Evolutionary conservation across 495 filamentous ascomycete species (phyloP).

Genomic region (Trichodelitschia bisporula): DNA sequence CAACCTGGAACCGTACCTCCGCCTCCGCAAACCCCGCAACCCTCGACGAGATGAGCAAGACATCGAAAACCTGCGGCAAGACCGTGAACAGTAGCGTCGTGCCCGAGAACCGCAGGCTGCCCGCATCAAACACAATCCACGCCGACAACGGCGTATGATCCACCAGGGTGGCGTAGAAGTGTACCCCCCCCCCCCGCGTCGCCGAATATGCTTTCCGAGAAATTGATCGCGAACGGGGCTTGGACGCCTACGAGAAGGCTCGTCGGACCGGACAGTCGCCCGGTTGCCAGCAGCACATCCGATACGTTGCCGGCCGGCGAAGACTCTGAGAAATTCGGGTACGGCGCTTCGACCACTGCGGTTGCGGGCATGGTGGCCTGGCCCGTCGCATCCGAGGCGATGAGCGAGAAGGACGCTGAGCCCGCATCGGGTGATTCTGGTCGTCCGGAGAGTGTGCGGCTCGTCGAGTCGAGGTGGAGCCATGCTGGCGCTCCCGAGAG

Average conservation of each 20-base stretch:
- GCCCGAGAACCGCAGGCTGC: constrained; percentile 45
- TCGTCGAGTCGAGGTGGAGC: constrained; percentile 38
- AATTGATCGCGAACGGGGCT: constrained; percentile 9
- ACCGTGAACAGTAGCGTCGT: constrained; percentile 35
- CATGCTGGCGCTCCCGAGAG: constrained; percentile 37
- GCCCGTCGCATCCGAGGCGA: constrained; percentile 9
- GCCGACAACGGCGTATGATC: constrained; percentile 69
- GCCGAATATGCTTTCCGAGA: constrained; percentile 11
- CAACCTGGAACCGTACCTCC: constrained; percentile 37
- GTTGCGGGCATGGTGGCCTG: background rate
- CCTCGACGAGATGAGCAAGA: constrained; percentile 59
- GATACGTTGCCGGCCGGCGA: no score
- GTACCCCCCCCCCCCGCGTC: constrained; percentile 7
- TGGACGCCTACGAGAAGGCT: constrained; percentile 8
- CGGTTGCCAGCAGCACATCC: constrained; percentile 8
- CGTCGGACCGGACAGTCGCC: constrained; percentile 11
- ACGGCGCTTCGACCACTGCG: background rate
- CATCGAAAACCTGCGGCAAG: constrained; percentile 44
- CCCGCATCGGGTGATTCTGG: constrained; percentile 31
- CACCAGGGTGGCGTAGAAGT: constrained; percentile 51
- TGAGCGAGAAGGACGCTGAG: constrained; percentile 22
- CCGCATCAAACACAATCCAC: constrained; percentile 55
- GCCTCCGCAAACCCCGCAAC: constrained; percentile 50
- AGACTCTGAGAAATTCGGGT: no score
- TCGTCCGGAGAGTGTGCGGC: constrained; percentile 37